Base-by-base conservation (phyloP, 2,329 filamentous ascomycete species). In the Microdochium nivale region DNA sequence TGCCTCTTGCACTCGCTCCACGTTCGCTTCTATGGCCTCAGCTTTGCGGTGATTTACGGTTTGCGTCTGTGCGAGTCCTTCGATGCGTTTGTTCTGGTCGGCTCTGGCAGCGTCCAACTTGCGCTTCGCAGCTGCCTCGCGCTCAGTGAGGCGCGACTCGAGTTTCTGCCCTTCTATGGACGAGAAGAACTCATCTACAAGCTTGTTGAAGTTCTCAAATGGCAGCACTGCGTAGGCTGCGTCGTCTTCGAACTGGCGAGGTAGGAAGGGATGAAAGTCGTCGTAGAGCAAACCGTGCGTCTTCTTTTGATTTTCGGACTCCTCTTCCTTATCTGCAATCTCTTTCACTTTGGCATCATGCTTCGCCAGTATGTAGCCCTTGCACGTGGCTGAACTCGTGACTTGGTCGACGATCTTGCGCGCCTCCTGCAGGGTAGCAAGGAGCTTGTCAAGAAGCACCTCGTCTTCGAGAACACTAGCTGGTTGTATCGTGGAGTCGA, bases 181-280 rank as follows among this genome's bases (percentile, higher is more conserved):
- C 0, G 94, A 97, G 67, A 95, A 97, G 72, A 96, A 99, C 59
- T 96, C 89, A 64, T 99, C 94, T 0, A 96, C 90, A 0, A 90
- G 94, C 63, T 87, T 87, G 67, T 96, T 96, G 74, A 95, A 97
- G 10, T 84, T 87, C 7, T 89, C 79, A 58, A 91, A 90, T 51
- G 88, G 81, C 13, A 97, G 63, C 16, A 95, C 81, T 2, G 81
- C 79, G 24, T 85, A 79, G 0, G 76, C 71, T 0, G 82, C 72
- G 52, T 90, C 83, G 7, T 79, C 75, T 55, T 84, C 81, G 55
- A 95, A 87, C 59, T 97, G 92, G 23, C 78, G 74, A 0, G 94
- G 94, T 37, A 86, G 74, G 66, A 97, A 97, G 0, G 94, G 94
- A 59, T 97, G 92, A 60, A 96, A 97, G 61, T 99, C 94, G 51